These are phyloP conservation scores for Quercus gilva DNA, from an alignment of 306 rosid species.

Conservation along the genomic window DNA sequence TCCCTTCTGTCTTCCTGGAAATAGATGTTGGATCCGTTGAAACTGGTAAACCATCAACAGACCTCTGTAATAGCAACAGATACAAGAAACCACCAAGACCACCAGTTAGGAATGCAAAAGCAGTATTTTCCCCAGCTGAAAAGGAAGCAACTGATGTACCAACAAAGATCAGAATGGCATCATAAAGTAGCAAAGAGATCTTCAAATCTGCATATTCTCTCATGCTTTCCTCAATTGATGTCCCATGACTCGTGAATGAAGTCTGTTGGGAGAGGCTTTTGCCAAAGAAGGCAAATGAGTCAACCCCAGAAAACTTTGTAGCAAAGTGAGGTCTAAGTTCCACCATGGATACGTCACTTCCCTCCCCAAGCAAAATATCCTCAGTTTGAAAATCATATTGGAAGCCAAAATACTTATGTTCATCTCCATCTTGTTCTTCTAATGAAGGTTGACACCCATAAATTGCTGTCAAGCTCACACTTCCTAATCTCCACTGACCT, in stretches of 20 bases:
- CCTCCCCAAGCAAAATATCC: constrained; percentile 73
- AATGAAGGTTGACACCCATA: constrained; percentile 29
- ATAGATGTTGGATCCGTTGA: constrained; percentile 52
- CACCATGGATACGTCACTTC: constrained; percentile 58
- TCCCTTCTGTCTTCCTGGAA: constrained; percentile 19
- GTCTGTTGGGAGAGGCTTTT: constrained; percentile 32
- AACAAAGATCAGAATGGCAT: constrained; percentile 49
- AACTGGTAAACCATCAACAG: constrained; percentile 76
- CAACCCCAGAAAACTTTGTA: constrained; percentile 45
- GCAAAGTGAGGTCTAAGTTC: constrained; percentile 66
- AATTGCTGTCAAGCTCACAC: constrained; percentile 49
- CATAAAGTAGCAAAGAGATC: constrained; percentile 81
- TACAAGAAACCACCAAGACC: constrained; percentile 83
- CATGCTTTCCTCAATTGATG: constrained; percentile 75
- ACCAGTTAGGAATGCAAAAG: constrained; percentile 68
- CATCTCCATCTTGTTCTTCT: constrained; percentile 31
- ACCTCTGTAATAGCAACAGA: constrained; percentile 76
- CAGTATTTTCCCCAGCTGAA: constrained; percentile 49
- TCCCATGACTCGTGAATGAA: constrained; percentile 13
- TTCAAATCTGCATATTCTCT: constrained; percentile 73
- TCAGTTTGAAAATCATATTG: constrained; percentile 56
- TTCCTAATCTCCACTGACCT: constrained; percentile 91
- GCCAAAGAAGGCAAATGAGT: constrained; percentile 35
- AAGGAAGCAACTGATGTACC: constrained; percentile 61
- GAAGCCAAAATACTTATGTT: constrained; percentile 29